These are phyloP conservation scores for Verticillium klebahnii DNA, from an alignment of 2,329 filamentous ascomycete species.

Conservation along the genomic window DNA sequence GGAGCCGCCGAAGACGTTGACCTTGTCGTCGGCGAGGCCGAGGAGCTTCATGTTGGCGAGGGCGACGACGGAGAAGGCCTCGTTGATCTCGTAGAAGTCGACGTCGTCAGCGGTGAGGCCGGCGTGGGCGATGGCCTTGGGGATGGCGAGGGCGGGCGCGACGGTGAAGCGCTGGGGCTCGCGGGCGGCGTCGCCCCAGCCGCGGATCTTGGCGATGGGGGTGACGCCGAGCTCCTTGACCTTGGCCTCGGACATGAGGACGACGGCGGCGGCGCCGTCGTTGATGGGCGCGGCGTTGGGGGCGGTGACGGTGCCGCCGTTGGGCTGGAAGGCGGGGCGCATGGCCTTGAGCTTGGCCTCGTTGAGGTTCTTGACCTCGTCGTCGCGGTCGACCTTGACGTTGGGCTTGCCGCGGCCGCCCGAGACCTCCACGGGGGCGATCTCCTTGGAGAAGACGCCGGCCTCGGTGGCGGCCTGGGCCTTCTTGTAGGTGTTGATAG, in stretches of 20 bases:
- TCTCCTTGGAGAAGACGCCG: conserved; percentile 80
- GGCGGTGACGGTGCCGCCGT: conserved; percentile 84
- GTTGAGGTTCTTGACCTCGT: conserved; percentile 95
- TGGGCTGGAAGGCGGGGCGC: conserved; percentile 76
- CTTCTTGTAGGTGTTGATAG: conserved; percentile 91
- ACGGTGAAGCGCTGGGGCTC: conserved; percentile 95
- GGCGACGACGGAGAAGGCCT: conserved; percentile 95
- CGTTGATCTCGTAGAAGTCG: conserved; percentile 98
- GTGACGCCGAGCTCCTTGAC: conserved; percentile 87
- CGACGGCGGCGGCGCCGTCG: conserved; percentile 86
- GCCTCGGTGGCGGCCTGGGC: conserved; percentile 80
- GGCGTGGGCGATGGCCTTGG: conserved; percentile 95
- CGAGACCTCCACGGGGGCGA: conserved; percentile 81
- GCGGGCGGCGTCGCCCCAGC: conserved; percentile 93
- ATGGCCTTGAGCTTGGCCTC: conserved; percentile 78
- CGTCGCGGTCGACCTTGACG: conserved; percentile 75
- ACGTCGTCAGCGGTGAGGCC: conserved; percentile 72
- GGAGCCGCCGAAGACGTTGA: conserved; percentile 92
- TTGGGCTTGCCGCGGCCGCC: conserved; percentile 87
- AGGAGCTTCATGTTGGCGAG: conserved; percentile 95
- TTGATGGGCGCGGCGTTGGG: conserved; percentile 96
- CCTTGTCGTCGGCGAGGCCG: conserved; percentile 71
- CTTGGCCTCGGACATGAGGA: conserved; percentile 91
- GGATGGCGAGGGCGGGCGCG: conserved; percentile 86
- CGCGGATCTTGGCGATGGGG: conserved; percentile 92